phyloP scores from a whole-genome alignment of 2,329 filamentous ascomycete species.

The Phyllosticta capitalensis region DNA sequence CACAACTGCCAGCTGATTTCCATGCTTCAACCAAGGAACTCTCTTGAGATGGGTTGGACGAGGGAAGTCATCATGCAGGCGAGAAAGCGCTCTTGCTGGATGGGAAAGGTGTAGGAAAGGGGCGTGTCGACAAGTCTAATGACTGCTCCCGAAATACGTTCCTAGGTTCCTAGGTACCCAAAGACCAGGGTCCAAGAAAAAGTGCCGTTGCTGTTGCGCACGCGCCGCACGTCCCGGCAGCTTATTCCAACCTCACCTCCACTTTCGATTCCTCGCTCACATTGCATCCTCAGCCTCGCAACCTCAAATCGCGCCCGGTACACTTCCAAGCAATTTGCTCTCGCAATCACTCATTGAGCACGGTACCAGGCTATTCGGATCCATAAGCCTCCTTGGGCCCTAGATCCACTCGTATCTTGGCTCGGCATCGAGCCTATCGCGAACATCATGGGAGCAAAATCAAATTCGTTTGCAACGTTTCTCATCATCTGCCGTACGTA shows the following conservation, averaged over 20 bases:
- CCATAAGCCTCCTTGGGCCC: neutral
- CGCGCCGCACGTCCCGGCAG: neutral
- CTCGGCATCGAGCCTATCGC: neutral
- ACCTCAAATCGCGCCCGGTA: neutral
- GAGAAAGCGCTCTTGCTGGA: too few relatives aligned
- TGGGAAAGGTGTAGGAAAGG: too few relatives aligned
- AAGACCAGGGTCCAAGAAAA: neutral
- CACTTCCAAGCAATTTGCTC: neutral
- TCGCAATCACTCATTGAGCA: neutral
- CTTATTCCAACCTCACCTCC: neutral
- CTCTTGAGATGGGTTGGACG: too few relatives aligned
- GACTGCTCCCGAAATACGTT: too few relatives aligned
- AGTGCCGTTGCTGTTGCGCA: neutral
- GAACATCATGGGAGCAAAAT: conserved; percentile 13
- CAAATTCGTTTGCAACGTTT: conserved; percentile 78
- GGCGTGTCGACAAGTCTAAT: too few relatives aligned
- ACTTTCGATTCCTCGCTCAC: neutral
- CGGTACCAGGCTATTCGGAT: neutral
- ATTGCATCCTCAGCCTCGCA: neutral
- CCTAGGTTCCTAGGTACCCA: too few relatives aligned
- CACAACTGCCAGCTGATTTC: too few relatives aligned
- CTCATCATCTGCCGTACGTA: conserved; percentile 88
- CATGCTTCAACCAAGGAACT: too few relatives aligned
- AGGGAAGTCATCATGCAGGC: too few relatives aligned
- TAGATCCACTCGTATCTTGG: neutral